Evolutionary conservation across 2,329 filamentous ascomycete genomes (phyloP).

Genomic region (Aspergillus carbonarius): DNA sequence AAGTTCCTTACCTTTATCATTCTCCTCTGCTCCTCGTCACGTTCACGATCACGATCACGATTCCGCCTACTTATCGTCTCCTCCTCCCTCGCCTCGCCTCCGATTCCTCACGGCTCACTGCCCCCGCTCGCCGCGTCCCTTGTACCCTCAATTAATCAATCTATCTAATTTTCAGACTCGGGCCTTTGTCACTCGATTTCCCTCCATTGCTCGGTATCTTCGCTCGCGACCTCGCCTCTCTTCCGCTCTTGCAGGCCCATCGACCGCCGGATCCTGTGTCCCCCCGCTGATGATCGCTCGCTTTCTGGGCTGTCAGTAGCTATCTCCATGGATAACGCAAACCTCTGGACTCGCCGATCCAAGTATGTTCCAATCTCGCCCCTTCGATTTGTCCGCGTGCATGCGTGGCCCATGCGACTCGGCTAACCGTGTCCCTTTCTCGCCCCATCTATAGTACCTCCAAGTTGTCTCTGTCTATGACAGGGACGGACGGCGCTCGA

Average conservation of each 20-base stretch:
- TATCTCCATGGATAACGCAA: slow-evolving; percentile 50
- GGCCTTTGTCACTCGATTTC: not conserved
- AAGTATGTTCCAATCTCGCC: slow-evolving; percentile 40
- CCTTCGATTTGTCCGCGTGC: slow-evolving; percentile 1
- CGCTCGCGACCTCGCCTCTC: not conserved
- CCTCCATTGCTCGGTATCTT: not conserved
- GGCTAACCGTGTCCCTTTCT: slow-evolving; percentile 20
- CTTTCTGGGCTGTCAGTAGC: slow-evolving; percentile 36
- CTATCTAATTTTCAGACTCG: slow-evolving; percentile 5
- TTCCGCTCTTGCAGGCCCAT: not conserved
- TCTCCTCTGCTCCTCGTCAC: slow-evolving; percentile 10
- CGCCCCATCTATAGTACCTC: slow-evolving; percentile 59
- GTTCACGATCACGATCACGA: slow-evolving; percentile 28
- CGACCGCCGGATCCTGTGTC: slow-evolving; percentile 5
- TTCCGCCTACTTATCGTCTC: slow-evolving; percentile 17
- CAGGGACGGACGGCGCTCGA: slow-evolving; percentile 57
- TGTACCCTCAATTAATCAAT: slow-evolving; percentile 8
- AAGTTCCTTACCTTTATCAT: not conserved
- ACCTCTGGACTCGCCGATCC: slow-evolving; percentile 51
- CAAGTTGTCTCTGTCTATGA: slow-evolving; percentile 87
- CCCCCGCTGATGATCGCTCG: slow-evolving; percentile 38
- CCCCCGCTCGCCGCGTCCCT: slow-evolving; percentile 9
- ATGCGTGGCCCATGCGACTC: not conserved
- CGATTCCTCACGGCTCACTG: slow-evolving; percentile 2
- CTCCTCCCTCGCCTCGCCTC: slow-evolving; percentile 11